Conservation (phyloP, 495 filamentous ascomycete genomes). For the Trichoderma asperelloides region DNA sequence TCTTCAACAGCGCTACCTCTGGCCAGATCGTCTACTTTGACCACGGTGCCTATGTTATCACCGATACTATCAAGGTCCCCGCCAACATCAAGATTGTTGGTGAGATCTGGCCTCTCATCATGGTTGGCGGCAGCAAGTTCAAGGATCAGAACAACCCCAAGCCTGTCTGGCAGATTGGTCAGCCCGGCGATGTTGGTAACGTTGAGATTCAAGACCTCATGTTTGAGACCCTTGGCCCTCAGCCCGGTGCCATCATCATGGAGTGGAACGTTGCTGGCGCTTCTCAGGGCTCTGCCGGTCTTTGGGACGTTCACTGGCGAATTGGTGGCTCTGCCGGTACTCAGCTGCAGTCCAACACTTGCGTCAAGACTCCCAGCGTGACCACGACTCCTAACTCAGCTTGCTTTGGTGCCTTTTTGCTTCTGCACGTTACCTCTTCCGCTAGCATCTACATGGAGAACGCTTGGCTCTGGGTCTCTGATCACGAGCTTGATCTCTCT, state of each 20-base stretch:
- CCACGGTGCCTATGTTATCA: slow-evolving; percentile 81
- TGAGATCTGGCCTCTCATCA: slow-evolving; percentile 83
- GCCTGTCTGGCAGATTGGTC: slow-evolving; percentile 68
- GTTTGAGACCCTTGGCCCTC: slow-evolving; percentile 66
- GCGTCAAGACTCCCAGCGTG: slow-evolving; percentile 57
- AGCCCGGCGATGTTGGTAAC: slow-evolving; percentile 64
- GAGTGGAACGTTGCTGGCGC: slow-evolving; percentile 77
- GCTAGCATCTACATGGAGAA: slow-evolving; percentile 81
- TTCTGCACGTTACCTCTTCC: slow-evolving; percentile 65
- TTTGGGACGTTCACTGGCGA: slow-evolving; percentile 93
- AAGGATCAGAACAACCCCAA: slow-evolving; percentile 59
- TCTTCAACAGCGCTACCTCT: slow-evolving; percentile 51
- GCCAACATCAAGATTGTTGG: slow-evolving; percentile 74
- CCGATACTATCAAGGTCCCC: slow-evolving; percentile 75
- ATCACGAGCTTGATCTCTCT: slow-evolving; percentile 76
- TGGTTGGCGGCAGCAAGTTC: slow-evolving; percentile 67
- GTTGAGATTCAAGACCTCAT: slow-evolving; percentile 82
- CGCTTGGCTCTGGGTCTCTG: slow-evolving; percentile 90
- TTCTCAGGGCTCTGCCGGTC: slow-evolving; percentile 58
- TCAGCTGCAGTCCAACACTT: slow-evolving; percentile 64
- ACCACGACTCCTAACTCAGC: slow-evolving; percentile 42
- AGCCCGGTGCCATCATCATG: slow-evolving; percentile 80
- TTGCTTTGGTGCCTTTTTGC: slow-evolving; percentile 71
- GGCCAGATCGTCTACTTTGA: slow-evolving; percentile 82
- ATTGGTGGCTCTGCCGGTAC: slow-evolving; percentile 78